Evolutionary conservation across 2,329 filamentous ascomycete species (phyloP), one percentile per base, ranked within the genome.

Genomic region (Diatrype stigma): DNA sequence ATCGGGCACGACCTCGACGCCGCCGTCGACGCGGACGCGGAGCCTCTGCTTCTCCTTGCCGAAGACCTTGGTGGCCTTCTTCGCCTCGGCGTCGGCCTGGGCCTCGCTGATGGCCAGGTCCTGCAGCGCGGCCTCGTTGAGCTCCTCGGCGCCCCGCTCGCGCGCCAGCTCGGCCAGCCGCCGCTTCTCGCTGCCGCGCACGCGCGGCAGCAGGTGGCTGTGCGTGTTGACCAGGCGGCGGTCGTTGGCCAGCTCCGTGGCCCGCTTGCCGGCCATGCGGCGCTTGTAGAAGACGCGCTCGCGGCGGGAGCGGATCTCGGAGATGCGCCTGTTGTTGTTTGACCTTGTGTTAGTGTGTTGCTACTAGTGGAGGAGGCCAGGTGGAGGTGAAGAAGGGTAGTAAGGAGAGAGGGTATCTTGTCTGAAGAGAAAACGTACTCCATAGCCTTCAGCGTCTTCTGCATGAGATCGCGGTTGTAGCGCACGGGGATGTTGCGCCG

Each of bases 221-320:
- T 96, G 93, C 77, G 94, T 85, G 61, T 86, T 86, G 47, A 99
- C 92, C 59, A 97, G 80, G 78, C 93, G 94, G 70, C 90, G 79
- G 67, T 96, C 90, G 57, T 81, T 77, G 63, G 86, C 87, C 58
- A 89, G 78, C 76, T 94, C 85, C 67, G 85, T 82, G 71, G 88
- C 88, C 73, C 88, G 86, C 76, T 95, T 96, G 70, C 92, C 92
- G 48, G 85, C 85, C 89, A 97, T 91, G 68, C 94, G 86, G 68
- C 87, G 86, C 82, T 90, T 92, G 79, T 96, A 96, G 76, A 96
- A 96, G 59, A 87, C 87, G 61, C 90, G 82, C 80, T 97, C 93
- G 67, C 94, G 82, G 67, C 85, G 83, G 52, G 82, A 73, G 49
- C 91, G 80, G 72, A 97, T 93, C 78, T 96, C 92, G 63, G 82